Evolutionary conservation across 352 stramenopile genomes (phyloP).

Genomic region (Phytophthora fragariaefolia): DNA sequence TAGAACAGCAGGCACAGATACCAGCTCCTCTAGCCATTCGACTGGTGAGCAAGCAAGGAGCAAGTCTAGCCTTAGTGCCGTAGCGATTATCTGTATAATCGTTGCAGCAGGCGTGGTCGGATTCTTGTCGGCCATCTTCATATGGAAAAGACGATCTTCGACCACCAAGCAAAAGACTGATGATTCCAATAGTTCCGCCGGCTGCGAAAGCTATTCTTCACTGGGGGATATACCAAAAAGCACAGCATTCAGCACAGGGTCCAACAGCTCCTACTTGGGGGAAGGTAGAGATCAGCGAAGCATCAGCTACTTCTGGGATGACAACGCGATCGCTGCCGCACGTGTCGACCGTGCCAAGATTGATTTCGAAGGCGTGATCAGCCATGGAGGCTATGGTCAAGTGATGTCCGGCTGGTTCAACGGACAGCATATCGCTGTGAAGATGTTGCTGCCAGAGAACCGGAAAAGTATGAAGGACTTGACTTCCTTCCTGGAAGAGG

Average conservation of each 20-base stretch:
- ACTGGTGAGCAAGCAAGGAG: neutral
- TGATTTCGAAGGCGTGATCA: conserved; percentile 30
- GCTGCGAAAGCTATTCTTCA: conserved; percentile 16
- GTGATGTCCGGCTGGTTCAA: conserved; percentile 34
- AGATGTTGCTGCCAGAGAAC: conserved; percentile 38
- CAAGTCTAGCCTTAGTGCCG: neutral
- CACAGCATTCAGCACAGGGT: conserved; percentile 16
- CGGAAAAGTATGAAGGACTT: conserved; percentile 34
- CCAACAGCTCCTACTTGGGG: conserved; percentile 27
- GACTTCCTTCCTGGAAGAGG: conserved; percentile 32
- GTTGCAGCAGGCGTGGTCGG: conserved; percentile 22
- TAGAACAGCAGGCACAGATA: neutral
- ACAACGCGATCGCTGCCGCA: conserved; percentile 32
- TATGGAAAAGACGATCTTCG: conserved; percentile 25
- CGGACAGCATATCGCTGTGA: conserved; percentile 37
- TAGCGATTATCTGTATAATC: conserved; percentile 16
- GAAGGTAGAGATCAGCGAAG: conserved; percentile 22
- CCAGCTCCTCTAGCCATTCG: neutral
- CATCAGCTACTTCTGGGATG: conserved; percentile 46
- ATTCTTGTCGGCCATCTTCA: conserved; percentile 30
- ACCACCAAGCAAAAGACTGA: neutral
- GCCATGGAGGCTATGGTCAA: conserved; percentile 28
- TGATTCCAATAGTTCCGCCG: neutral
- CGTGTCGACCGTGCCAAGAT: conserved; percentile 37
- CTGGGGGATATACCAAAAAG: conserved; percentile 23